Base-by-base conservation (phyloP, 768 basidiomycete genomes). In the Tephrocybe sp. region DNA sequence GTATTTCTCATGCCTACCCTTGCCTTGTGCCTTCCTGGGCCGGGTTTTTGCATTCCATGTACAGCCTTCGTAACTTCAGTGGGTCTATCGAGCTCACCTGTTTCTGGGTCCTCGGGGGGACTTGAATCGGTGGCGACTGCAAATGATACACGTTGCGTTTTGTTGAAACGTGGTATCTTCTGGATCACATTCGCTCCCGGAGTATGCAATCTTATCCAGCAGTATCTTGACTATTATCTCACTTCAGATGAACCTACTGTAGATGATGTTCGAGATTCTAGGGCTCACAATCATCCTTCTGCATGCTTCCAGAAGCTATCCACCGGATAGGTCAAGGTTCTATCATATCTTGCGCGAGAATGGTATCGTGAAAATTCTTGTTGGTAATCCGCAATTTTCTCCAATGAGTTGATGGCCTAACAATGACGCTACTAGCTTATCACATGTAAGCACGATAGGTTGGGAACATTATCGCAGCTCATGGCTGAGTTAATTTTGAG, bases 241-340 rank as follows among this genome's bases (percentile, higher is more conserved):
- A 12, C 23, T 26, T 39, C 14, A 10, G n/a, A 14, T 22, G 22
- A 5, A 43, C 32, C 12, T 31, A 9, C 17, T 33, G 20, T 33
- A 54, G 53, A 42, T 49, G 48, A 3, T 50, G 4, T 54, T 54
- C n/a, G 53, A 54, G 20, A n/a, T n/a, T 2, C 23, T 54, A 20
- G 53, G 38, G 31, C 23, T 54, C 0, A 5, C 31, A 4, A 33
- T 43, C 12, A 45, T 54, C 13, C 23, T 49, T 20, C 19, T 36
- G 1, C 22, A 46, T 16, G 32, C 23, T 5, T 5, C 46, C 19
- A 20, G 20, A 23, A 45, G 11, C 12, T 26, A 30, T 16, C 35
- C 22, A 16, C 33, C 4, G 19, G 36, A 35, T 8, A 50, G 45
- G 6, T 38, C 38, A 5, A 34, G 7, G 22, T 39, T 42, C n/a